Percentiles rank a stretch among this genome's conserved stretches.
These are phyloP conservation scores for Colletotrichum nymphaeae DNA, from an alignment of 2,329 filamentous ascomycete genomes.

Conservation along the genomic window DNA sequence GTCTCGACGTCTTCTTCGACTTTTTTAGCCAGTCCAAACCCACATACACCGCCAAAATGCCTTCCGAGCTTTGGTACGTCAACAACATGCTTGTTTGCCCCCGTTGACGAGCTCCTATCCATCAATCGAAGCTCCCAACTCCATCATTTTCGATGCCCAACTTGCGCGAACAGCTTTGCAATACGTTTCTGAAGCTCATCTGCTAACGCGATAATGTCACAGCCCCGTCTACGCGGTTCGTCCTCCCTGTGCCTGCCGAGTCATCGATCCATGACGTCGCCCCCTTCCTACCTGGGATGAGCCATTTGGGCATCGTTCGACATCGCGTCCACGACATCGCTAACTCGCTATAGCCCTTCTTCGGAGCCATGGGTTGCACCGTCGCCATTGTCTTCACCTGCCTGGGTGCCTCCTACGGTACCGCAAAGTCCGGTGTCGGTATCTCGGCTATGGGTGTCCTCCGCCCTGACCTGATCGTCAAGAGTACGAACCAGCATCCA, in stretches of 20 bases:
- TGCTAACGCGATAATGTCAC: constrained; percentile 41
- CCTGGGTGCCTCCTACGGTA: constrained; percentile 97
- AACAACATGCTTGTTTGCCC: constrained; percentile 45
- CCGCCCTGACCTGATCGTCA: constrained; percentile 97
- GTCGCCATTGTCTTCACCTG: constrained; percentile 96
- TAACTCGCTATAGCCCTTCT: constrained; percentile 77
- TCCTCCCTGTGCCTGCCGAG: constrained; percentile 51
- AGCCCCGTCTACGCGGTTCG: constrained; percentile 99
- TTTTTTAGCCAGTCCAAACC: constrained; percentile 30
- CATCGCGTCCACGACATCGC: constrained; percentile 38
- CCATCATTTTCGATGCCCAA: constrained; percentile 35
- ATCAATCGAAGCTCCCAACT: constrained; percentile 45
- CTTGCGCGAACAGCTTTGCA: constrained; percentile 1
- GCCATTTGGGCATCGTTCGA: constrained; percentile 26
- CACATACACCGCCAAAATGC: constrained; percentile 69
- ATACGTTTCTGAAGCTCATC: constrained; percentile 12
- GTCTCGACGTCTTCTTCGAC: constrained; percentile 26
- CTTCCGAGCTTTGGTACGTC: constrained; percentile 85
- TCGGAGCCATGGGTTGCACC: constrained; percentile 98
- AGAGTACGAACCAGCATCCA: constrained; percentile 76
- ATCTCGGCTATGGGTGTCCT: constrained; percentile 99
- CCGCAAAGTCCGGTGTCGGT: constrained; percentile 98
- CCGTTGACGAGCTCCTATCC: constrained; percentile 44
- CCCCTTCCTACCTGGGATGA: constrained; percentile 29
- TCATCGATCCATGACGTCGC: constrained; percentile 37